phyloP scores from a whole-genome alignment of 2,329 filamentous ascomycete species.

The Dryadomyces quercivorus region DNA sequence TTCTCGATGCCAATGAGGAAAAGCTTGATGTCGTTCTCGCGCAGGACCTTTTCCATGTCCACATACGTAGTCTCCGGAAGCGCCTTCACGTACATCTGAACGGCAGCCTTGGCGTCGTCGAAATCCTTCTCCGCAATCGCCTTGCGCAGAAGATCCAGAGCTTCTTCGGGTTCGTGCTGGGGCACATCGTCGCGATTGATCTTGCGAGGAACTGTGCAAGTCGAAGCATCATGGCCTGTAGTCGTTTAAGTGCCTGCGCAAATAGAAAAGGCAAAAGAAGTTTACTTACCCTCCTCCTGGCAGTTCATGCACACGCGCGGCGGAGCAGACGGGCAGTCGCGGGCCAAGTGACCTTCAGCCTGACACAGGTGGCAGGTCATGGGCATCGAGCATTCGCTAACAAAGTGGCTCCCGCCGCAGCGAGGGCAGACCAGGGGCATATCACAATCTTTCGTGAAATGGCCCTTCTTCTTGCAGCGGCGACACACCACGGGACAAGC shows the following conservation, averaged over 20 bases:
- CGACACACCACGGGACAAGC: slow-evolving; percentile 15
- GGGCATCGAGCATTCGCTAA: slow-evolving; percentile 36
- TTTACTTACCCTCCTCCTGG: slow-evolving; percentile 38
- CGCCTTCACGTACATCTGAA: slow-evolving; percentile 50
- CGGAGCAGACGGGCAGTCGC: slow-evolving; percentile 40
- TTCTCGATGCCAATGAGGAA: slow-evolving; percentile 54
- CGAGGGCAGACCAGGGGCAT: slow-evolving; percentile 29
- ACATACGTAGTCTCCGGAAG: slow-evolving; percentile 43
- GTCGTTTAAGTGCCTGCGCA: neutral
- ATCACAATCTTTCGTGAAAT: slow-evolving; percentile 51
- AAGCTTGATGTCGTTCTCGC: slow-evolving; percentile 37
- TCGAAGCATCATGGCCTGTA: slow-evolving; percentile 39
- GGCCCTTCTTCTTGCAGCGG: slow-evolving; percentile 38
- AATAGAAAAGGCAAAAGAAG: neutral
- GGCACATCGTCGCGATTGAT: slow-evolving; percentile 40
- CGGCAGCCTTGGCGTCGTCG: slow-evolving; percentile 48
- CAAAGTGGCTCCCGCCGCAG: slow-evolving; percentile 34
- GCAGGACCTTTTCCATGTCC: slow-evolving; percentile 49
- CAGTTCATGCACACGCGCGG: slow-evolving; percentile 49
- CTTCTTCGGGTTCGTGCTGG: slow-evolving; percentile 37
- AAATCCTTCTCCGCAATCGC: slow-evolving; percentile 44
- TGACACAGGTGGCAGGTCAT: slow-evolving; percentile 26
- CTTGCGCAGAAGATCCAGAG: slow-evolving; percentile 42
- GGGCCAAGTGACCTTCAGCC: slow-evolving; percentile 36
- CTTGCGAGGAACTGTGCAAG: slow-evolving; percentile 48